phyloP scores from a whole-genome alignment of 306 rosid species.

The Geum urbanum region DNA sequence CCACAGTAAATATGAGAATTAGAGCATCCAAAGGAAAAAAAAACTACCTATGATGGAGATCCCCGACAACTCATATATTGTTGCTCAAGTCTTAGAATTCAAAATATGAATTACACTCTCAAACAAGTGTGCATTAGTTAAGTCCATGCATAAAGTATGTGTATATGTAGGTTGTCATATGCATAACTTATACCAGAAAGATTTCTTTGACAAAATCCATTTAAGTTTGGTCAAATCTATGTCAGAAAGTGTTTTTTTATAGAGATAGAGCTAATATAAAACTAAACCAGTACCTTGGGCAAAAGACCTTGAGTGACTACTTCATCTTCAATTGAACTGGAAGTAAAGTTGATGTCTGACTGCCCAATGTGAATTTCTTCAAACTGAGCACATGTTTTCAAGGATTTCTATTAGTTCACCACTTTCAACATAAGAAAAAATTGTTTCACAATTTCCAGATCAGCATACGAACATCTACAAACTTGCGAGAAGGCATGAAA shows the following conservation, averaged over 20 bases:
- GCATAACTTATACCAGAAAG: not conserved
- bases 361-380: constrained; percentile 62
- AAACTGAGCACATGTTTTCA: constrained; percentile 33
- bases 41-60: not conserved
- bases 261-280: constrained; percentile 7
- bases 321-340: constrained; percentile 51
- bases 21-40: not conserved
- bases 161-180: not conserved
- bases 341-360: constrained; percentile 47
- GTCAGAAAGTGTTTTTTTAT: not conserved
- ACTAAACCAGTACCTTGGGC: constrained; percentile 67
- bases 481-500: not conserved
- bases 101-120: not conserved
- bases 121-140: not conserved
- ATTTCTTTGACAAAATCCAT: not conserved
- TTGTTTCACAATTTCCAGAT: not conserved
- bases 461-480: constrained; percentile 10
- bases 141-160: not conserved
- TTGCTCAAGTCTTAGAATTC: not conserved
- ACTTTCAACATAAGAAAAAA: not conserved
- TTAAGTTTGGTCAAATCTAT: too few species aligned
- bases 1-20: not conserved
- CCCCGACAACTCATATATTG: not conserved
- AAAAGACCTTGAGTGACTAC: constrained; percentile 45
- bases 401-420: constrained; percentile 23